Base-by-base conservation (phyloP, 441 rosid species). In the Euphorbia celastroides region DNA sequence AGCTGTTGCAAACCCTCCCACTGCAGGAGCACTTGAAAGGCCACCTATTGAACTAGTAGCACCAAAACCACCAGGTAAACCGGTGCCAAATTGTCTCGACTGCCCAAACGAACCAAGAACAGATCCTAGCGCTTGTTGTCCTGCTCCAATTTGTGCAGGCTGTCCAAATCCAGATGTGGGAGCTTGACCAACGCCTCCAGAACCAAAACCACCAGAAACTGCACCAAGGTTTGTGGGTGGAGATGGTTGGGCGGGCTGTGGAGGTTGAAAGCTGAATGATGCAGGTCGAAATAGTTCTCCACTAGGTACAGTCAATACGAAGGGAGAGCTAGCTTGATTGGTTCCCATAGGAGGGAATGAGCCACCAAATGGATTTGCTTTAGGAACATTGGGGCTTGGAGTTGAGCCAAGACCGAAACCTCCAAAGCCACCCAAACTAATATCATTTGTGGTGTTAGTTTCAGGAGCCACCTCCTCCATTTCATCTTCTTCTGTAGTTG, bases 381-480 rank as follows among this genome's bases (percentile, higher is more conserved):
- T 84, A n/a, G 90, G 81, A 77, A 82, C 79, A 69, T 74, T 54
- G 10, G 81, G 62, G 62, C 70, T 77, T 26, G 90, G 78, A 26
- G 80, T 74, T 62, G 90, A 82, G 46, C 75, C 75, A 57, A 75
- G 58, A 25, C 78, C 97, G 34, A 90, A 87, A 75, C 84, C 78
- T 62, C 84, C 86, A 70, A 90, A 79, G 72, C 80, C 77, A 70
- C 87, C 96, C 76, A 90, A 77, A 76, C 80, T 82, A 78, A 84
- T 83, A 73, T 82, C 90, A 80, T 81, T 76, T 36, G 74, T 62
- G 46, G 71, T 79, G 75, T 72, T 78, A 42, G 84, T 68, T 79
- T 87, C 98, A 54, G 98, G 82, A 78, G 94, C 96, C 72, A 81
- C 97, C 84, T 93, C 98, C 69, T 93, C 98, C 98, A 93, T 93